These are phyloP conservation scores for Capsella bursapastoris DNA, from an alignment of 345 rosid species.

Conservation along the genomic window DNA sequence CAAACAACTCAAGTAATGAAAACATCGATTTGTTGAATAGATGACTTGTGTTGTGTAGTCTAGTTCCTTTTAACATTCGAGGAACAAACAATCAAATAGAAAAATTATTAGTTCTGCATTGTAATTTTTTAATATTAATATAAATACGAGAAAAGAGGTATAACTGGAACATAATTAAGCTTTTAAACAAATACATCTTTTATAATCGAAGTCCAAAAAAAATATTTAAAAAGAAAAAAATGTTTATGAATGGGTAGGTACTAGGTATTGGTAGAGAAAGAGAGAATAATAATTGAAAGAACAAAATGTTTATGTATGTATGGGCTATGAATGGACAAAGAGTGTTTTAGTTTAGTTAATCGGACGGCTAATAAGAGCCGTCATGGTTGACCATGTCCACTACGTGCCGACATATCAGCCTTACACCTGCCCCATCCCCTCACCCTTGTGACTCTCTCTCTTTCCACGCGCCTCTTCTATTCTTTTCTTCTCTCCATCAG, in stretches of 20 bases:
- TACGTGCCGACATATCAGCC: constrained; percentile 40
- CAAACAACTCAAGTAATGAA: neutral
- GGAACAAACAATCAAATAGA: neutral
- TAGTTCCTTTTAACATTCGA: neutral
- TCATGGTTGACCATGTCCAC: constrained; percentile 43
- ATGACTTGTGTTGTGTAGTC: neutral
- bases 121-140: no score
- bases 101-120: no score
- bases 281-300: constrained; percentile 31
- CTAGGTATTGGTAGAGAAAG: constrained; percentile 35
- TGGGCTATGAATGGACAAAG: constrained; percentile 25
- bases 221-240: no score
- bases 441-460: neutral
- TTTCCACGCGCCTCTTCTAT: constrained; percentile 26
- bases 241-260: constrained; percentile 23
- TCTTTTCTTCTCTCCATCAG: neutral
- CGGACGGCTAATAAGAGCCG: constrained; percentile 42
- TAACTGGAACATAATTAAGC: no score
- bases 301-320: neutral
- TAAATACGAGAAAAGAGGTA: no score
- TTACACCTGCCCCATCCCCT: constrained; percentile 34
- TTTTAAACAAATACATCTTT: no score
- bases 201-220: no score
- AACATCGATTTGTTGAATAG: neutral
- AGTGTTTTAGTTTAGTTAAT: constrained; percentile 22